Evolutionary conservation across 306 rosid genomes (phyloP), one percentile per base, ranked within the genome.

Genomic region (Nissolia schottii): DNA sequence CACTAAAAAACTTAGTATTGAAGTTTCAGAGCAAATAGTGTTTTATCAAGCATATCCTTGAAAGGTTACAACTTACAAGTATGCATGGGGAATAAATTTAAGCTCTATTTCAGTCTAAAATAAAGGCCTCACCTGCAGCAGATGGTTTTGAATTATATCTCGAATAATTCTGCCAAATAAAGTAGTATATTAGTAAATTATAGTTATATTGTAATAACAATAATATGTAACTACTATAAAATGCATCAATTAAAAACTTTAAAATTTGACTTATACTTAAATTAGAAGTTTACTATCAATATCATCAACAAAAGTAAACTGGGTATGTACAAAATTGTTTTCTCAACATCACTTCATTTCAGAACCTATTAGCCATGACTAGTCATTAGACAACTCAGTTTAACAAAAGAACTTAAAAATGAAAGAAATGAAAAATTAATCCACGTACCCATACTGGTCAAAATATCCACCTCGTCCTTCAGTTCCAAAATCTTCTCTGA

Each of bases 401-500:
- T 27, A 63, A 43, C 56, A 41, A 70, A 66, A 50, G 59, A 50
- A 6, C 50, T 20, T 29, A 59, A 24, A 45, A 45, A 19, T 14
- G 49, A n/a, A 45, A 45, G 51, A 45, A 45, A 14, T 45, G 11
- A 23, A 43, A 18, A 60, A 23, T 16, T 27, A 76, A 43, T 23
- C 27, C 23, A 55, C 90, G 29, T 89, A 94, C 99, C 99, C 99
- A 18, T 94, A 94, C 71, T 94, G 84, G 76, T 94, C 99, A 81
- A 94, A 94, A 80, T 94, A 94, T 79, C 99, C 99, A 68, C 99
- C 99, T 15, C 99, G 97, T 18, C 99, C 99, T 7, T 94, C 99
- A 75, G 92, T 91, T 77, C 99, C 99, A 79, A 94, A 94, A 90
- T 94, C 91, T 87, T 94, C 99, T 83, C 89, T 88, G 79, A 94